Evolutionary conservation across 2,329 filamentous ascomycete species (phyloP), one percentile per base, ranked within the genome.

Genomic region (Diaporthe sp.): DNA sequence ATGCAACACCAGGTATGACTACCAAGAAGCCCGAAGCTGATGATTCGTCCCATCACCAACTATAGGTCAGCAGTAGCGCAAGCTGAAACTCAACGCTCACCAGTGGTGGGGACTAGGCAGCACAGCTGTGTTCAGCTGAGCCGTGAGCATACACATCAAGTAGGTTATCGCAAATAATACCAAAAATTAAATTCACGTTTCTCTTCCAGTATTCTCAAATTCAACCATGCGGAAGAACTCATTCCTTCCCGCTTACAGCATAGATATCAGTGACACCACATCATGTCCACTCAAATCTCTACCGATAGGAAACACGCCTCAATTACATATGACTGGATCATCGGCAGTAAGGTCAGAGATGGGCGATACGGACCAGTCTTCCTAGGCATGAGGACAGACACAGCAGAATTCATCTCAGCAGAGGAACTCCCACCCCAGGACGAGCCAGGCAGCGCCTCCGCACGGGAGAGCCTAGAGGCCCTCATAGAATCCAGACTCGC

Each of bases 291-390:
- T 7, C 15, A 5, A 9, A 55, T 61, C n/a, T 4, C 60, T 17
- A 19, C n/a, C 30, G 12, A 50, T 19, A n/a, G 15, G 12, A 25
- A 58, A 28, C 50, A n/a, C 22, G n/a, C 52, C 52, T 22, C 60
- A 8, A 35, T 9, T n/a, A 52, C 13, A n/a, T 64, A 69, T 28
- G 42, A 64, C 3, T 73, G 70, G 70, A 57, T 8, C 40, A n/a
- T 70, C 1, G 64, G 66, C 15, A n/a, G 9, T 30, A 75, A 70
- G 33, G 13, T 70, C 42, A 45, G 70, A 15, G 70, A 75, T n/a
- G 74, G 74, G n/a, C 74, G 70, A 12, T 73, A 69, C 40, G 74
- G 70, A 15, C 61, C 54, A 9, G 70, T 75, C 22, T 75, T 69
- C 17, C 28, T 57, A 25, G 73, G 60, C 25, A 35, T 74, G 17